phyloP scores from a whole-genome alignment of 352 stramenopile species.

The Phytophthora chlamydospora region DNA sequence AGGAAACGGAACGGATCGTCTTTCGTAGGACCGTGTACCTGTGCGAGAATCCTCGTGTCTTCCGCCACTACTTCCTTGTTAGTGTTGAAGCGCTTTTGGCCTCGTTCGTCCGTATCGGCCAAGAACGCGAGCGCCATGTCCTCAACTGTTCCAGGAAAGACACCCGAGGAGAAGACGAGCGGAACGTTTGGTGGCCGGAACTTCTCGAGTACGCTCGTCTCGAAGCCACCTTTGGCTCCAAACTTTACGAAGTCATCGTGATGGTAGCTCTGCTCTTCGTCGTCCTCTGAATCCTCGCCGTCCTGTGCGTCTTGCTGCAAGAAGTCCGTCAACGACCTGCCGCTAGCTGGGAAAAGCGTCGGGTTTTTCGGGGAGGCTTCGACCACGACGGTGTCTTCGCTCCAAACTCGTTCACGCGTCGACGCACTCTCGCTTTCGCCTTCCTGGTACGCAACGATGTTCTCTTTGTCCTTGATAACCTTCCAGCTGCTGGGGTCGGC shows the following conservation, averaged over 20 bases:
- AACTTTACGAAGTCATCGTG: constrained; percentile 38
- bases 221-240: constrained; percentile 30
- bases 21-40: constrained; percentile 25
- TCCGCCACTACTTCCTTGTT: constrained; percentile 28
- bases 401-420: constrained; percentile 38
- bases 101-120: constrained; percentile 38
- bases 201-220: constrained; percentile 38
- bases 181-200: constrained; percentile 40
- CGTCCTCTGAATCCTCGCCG: constrained; percentile 27
- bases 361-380: constrained; percentile 30
- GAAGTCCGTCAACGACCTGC: constrained; percentile 21
- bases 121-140: constrained; percentile 49
- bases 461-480: constrained; percentile 50
- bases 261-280: constrained; percentile 20
- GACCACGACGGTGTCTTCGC: constrained; percentile 44
- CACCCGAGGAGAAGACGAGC: constrained; percentile 34
- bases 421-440: constrained; percentile 14
- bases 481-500: constrained; percentile 52
- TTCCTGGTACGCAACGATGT: constrained; percentile 55
- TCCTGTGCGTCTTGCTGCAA: constrained; percentile 15
- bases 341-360: constrained; percentile 28
- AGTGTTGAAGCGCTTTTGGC: constrained; percentile 23
- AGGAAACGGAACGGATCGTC: constrained; percentile 54
- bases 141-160: constrained; percentile 47
- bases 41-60: constrained; percentile 29